Base-by-base conservation (phyloP, 108 stramenopile genomes). In the Nannochloropsis gaditana region DNA sequence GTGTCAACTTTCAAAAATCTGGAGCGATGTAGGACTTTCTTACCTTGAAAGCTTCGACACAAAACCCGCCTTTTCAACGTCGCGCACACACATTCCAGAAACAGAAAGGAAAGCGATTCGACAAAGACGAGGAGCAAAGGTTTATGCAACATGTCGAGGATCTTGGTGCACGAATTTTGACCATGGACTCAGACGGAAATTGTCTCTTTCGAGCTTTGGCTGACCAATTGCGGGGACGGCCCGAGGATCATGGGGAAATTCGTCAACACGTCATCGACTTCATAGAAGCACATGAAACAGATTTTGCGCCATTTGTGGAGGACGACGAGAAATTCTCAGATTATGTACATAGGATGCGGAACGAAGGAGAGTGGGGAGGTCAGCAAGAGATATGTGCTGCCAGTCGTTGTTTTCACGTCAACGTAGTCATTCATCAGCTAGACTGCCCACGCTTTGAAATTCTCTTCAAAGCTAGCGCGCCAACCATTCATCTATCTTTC, bases 321-420 rank as follows among this genome's bases (percentile, higher is more conserved):
- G 59, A 73, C 59, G 59, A 73, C 3, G 59, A 73, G 59, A 73
- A 73, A n/a, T 3, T 15, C 19, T 73, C 59, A 3, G 59, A 73
- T 73, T 73, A 73, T n/a, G 59, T 73, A n/a, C 59, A 15, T 15
- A 15, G 59, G 19, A 73, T 73, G 59, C 59, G 59, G 59, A 6
- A n/a, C 59, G 59, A 73, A n/a, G 59, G 59, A 6, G 19, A 73
- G 59, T 73, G 59, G 59, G 59, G 59, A 73, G 59, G 59, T 15
- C 59, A 73, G 59, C 59, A 73, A n/a, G 59, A 73, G 59, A 73
- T 73, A 73, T 73, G 59, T 73, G 59, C 59, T 15, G 59, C 59
- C 19, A 73, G 59, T 73, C 59, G 59, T 73, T 73, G 59, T 73
- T 73, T 73, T 73, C 59, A n/a, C 15, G n/a, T 73, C 6, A 73